Conservation (phyloP, 345 rosid species). For the Populus pruinosa region DNA sequence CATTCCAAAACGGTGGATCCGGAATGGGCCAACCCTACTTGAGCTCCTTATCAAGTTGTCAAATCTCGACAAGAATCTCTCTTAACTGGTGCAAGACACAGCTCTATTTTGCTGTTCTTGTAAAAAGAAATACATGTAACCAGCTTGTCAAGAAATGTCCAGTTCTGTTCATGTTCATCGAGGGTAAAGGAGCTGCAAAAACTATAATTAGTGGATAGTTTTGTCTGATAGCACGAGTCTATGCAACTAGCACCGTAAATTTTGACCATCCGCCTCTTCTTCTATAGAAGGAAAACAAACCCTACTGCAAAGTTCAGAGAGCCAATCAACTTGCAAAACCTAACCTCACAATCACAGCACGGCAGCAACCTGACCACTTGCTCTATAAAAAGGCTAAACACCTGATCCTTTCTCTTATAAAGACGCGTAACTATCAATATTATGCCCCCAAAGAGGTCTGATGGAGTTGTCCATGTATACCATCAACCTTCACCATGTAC, state of each 20-base stretch:
- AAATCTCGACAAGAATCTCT: too few relatives aligned
- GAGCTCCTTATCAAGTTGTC: too few relatives aligned
- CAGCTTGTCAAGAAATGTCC: neutral
- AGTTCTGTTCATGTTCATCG: neutral
- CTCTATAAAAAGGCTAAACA: neutral
- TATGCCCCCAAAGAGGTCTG: neutral
- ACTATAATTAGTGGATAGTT: neutral
- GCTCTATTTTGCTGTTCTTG: too few relatives aligned
- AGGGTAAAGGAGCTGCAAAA: too few relatives aligned
- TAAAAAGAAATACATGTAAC: too few relatives aligned
- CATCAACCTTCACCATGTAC: conserved; percentile 42
- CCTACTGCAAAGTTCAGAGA: neutral
- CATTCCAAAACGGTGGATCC: neutral
- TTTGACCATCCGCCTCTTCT: conserved; percentile 2
- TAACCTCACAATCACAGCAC: too few relatives aligned
- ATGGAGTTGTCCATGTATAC: conserved; percentile 41
- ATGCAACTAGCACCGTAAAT: neutral
- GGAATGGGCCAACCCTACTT: too few relatives aligned
- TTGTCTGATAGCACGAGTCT: neutral
- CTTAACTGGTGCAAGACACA: too few relatives aligned
- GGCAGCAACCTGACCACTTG: neutral
- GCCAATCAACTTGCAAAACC: neutral
- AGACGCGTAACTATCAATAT: neutral
- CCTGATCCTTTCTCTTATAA: neutral
- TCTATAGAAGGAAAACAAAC: neutral